Evolutionary conservation across 768 basidiomycete species (phyloP), one percentile per base, ranked within the genome.

Genomic region (Trametes coccinea): DNA sequence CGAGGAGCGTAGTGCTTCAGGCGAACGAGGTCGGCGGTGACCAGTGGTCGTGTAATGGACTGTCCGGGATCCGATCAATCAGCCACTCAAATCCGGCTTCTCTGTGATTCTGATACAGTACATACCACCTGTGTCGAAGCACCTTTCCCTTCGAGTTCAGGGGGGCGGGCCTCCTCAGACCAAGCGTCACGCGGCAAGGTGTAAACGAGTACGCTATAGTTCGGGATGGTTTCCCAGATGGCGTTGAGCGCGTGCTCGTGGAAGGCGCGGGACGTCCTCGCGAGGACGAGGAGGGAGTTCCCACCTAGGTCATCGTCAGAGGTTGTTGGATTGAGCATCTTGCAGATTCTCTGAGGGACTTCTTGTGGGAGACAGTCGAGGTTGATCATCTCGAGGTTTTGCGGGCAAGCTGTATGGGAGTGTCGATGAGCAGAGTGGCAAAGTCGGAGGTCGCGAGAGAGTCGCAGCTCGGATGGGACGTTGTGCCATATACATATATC

Each of bases 181-280:
- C 52, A 60, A 10, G 51, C 44, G 16, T 53, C 51, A 8, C 3
- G 1, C 11, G 51, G 52, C 2, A 48, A 13, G 4, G 34, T 30
- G 51, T 39, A 53, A 2, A 54, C 8, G 17, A 60, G 33, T 9
- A 31, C 3, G 10, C 45, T 34, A 31, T 53, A 60, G 3, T 34
- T 14, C 4, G 44, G 59, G 2, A 60, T 10, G 1, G 44, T 53
- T 9, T 49, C n/a, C 59, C 59, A 60, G 13, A 60, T 37, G 7
- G 37, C 46, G 29, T 53, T 17, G 8, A 53, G 17, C 7, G 59
- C 59, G 14, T 53, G 37, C 10, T 60, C 52, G 39, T 60, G 51
- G 11, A 60, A 53, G 14, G 16, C 45, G 5, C 52, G 52, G 11
- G 59, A 52, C 14, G 58, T 59, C 13, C 44, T 31, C 10, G 58